Base-by-base conservation (phyloP, 805 yeast genomes). In the Kodamaea jinghongensis region DNA sequence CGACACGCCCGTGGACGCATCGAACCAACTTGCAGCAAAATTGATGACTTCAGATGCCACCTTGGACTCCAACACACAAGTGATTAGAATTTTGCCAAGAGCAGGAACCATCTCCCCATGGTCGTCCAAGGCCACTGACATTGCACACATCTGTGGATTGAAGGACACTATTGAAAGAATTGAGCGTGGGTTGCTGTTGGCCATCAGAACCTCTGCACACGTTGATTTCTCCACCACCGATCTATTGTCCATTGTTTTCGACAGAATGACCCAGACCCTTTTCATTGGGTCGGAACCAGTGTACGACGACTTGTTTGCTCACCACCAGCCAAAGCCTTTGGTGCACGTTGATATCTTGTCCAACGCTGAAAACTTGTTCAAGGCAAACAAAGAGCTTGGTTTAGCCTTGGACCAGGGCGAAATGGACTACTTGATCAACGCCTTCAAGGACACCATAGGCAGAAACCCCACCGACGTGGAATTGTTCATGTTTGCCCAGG, bases 401-500 rank as follows among this genome's bases (percentile, higher is more conserved):
- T 73, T 93, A 46, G 99, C 99, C n/a, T 73, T 93, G 52, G 98
- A 95, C 65, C 71, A 76, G 44, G 95, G 96, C 43, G 99, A 93
- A 70, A 87, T 93, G 52, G 86, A 85, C 33, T 93, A 93, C 65
- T 76, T 93, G 56, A 76, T 81, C 54, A 71, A 78, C 22, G 95
- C 97, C 1, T 93, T 93, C 70, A 84, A 79, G 42, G 73, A 82
- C 37, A 75, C 75, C 25, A 69, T 83, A 49, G 80, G 83, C 34
- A 80, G 98, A 64, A 87, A 90, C 60, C 98, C 99, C 39, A 91
- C 98, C 23, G 99, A 93, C 63, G 98, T 89, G 16, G 99, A 93
- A 67, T 73, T 93, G 47, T 93, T 93, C 67, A 93, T 93, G 97
- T 93, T 93, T 72, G 99, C 99, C 30, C 99, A 93, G 70, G 99